Evolutionary conservation across 1,284 basidiomycete genomes (phyloP).

Genomic region (Ceratobasidium sp.): DNA sequence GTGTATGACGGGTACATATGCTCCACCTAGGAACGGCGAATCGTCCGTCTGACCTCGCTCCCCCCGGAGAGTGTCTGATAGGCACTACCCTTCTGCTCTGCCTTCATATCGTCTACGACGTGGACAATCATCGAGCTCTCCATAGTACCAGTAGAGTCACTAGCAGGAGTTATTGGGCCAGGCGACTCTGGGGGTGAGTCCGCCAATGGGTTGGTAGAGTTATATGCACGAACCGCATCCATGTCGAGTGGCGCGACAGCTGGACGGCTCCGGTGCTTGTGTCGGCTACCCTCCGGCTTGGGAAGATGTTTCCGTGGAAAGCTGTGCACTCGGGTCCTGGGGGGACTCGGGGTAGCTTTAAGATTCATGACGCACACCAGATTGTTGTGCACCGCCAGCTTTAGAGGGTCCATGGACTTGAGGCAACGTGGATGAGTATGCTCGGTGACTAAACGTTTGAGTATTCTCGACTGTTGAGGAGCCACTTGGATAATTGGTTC

Average conservation of each 20-base stretch:
- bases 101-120: not conserved
- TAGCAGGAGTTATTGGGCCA: not conserved
- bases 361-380: not conserved
- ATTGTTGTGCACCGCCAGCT: slow-evolving; percentile 5
- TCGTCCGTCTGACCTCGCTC: no score
- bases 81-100: no score
- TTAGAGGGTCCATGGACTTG: not conserved
- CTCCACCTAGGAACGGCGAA: no score
- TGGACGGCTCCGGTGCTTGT: not conserved
- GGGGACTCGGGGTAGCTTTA: not conserved
- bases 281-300: not conserved
- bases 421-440: not conserved
- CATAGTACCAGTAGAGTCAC: not conserved
- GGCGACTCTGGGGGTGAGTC: not conserved
- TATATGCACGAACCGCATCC: not conserved
- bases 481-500: not conserved
- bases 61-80: no score
- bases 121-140: no score
- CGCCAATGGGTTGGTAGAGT: not conserved
- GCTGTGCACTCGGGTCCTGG: not conserved
- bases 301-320: no score
- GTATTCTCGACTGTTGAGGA: not conserved
- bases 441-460: not conserved
- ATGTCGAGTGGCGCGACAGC: not conserved
- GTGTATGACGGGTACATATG: no score